Evolutionary conservation across 305 asterid genomes (phyloP).

Genomic region (Fraxinus xanthoxyloides): DNA sequence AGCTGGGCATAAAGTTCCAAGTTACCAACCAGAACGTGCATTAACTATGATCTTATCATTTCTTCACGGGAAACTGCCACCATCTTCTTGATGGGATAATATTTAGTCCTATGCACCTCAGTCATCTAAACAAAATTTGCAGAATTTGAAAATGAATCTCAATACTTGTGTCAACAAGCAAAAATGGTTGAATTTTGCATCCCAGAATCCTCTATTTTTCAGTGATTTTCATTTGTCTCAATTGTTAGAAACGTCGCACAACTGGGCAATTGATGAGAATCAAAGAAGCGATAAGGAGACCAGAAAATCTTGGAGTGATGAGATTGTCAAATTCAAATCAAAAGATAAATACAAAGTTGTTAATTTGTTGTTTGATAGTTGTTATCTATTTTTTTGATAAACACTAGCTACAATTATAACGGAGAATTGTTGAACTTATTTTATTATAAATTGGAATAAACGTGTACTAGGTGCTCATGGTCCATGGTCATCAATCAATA

Average conservation of each 20-base stretch:
- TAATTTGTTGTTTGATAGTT: too few species aligned
- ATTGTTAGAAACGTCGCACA: not conserved
- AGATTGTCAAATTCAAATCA: not conserved
- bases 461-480: too few species aligned
- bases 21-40: slow-evolving; percentile 43
- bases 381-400: not conserved
- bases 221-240: not conserved
- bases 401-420: too few species aligned
- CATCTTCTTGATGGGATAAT: not conserved
- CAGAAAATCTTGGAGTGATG: not conserved
- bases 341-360: too few species aligned
- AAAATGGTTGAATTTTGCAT: not conserved
- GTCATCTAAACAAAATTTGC: not conserved
- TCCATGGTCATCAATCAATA: too few species aligned
- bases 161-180: not conserved
- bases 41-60: slow-evolving; percentile 33
- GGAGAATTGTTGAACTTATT: too few species aligned
- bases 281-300: not conserved
- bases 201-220: not conserved
- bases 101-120: not conserved
- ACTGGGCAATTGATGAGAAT: not conserved
- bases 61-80: slow-evolving; percentile 35
- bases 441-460: too few species aligned
- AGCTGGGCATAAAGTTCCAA: slow-evolving; percentile 45
- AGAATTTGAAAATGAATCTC: not conserved